Evolutionary conservation across 345 rosid species (phyloP), one percentile per base, ranked within the genome.

Genomic region (Trapa bicornis): DNA sequence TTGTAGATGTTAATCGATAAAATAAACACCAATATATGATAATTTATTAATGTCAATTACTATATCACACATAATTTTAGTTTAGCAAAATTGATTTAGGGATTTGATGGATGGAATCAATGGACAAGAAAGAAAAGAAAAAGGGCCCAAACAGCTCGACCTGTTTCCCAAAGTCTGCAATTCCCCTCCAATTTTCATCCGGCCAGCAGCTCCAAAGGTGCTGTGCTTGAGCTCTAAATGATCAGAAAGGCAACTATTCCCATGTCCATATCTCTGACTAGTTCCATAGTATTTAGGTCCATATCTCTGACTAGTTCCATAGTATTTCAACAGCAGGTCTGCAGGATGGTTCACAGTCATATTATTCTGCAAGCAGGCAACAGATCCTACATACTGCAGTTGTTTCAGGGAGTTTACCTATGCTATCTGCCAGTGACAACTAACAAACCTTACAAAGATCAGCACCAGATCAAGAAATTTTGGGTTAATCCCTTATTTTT

Each of bases 361-460:
- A 71, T 84, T 82, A 67, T 81, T 80, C 75, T 80, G 82, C 64
- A 81, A 81, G 62, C 82, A 84, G 64, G 84, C 88, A 3, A 84
- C 82, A 7, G 83, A 84, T 75, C 81, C 84, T 0, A 80, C 79
- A 79, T 3, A 75, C 77, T 11, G 75, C 81, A 0, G 35, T 22
- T 35, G 79, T 81, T 0, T 73, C 79, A 0, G 82, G 82, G 17
- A 81, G 12, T 70, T 76, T 39, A 81, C 74, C 65, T 79, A 41
- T 78, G 80, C 50, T 72, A 80, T 14, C 72, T 76, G 17, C 79
- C 79, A 0, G 68, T 82, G 39, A 79, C 74, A 16, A 64, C 64
- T 82, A 32, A 79, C 74, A 17, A 22, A 64, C 75, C 29, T 22
- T 22, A 22, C 29, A 22, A 35, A 72, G 22, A 71, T 77, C 39